Evolutionary conservation across 768 basidiomycete genomes (phyloP), one percentile per base, ranked within the genome.

Genomic region (Lactarius sp.): DNA sequence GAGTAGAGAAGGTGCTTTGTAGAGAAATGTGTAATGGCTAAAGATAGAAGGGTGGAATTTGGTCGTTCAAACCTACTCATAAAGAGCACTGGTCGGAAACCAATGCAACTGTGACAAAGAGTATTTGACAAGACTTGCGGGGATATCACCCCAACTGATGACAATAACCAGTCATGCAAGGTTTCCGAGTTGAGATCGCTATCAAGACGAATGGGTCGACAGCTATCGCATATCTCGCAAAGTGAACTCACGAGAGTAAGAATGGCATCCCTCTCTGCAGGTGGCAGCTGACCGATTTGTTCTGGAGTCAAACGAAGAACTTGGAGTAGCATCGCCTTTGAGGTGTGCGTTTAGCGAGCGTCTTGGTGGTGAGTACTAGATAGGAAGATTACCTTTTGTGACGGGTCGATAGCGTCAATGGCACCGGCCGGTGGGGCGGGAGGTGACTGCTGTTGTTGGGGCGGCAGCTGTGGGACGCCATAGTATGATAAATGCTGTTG

Each of bases 211-310:
- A 27, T 49, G 10, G 12, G 16, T 47, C 12, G 39, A 41, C 7
- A 16, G 22, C 3, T n/a, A 36, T 12, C 4, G 37, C 0, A 47
- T n/a, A 20, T 33, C 53, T 53, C 13, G 44, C 8, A 22, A 36
- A 20, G 42, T 12, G 36, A 49, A 61, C 68, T 56, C 31, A 60
- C 68, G 41, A 68, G 68, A 9, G 66, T 50, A 49, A 68, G 55
- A n/a, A 98, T 92, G 12, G 92, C 87, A 0, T 83, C 81, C 39
- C 88, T 81, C 69, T 96, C 93, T 1, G 81, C 79, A 5, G 90
- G 87, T 34, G 92, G 90, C 54, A 97, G 76, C 8, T 83, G 83
- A 52, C 85, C 86, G 66, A 98, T 90, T 73, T 96, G 93, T 51
- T 90, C 92, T 52, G 80, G 85, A 1, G 88, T 87, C 71, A 98